A percentile compares a stretch with the other conserved stretches of the same genome.
phyloP scores from a whole-genome alignment of 139 green algal species.

The Picochlorum sp. region DNA sequence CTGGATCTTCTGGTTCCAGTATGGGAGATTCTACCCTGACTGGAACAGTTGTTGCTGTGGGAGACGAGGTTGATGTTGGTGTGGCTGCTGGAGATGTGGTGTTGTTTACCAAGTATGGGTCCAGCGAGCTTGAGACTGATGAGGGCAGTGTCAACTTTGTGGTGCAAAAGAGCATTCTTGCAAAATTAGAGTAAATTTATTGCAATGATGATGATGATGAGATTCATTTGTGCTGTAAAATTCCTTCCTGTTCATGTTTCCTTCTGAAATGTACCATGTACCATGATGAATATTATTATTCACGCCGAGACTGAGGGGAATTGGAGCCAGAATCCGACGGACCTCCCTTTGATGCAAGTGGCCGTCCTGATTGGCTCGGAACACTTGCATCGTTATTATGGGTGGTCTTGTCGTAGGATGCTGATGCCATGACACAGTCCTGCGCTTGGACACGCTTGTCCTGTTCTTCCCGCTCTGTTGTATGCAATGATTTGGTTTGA shows the following conservation, averaged over 20 bases:
- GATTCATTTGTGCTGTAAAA: conserved; percentile 1
- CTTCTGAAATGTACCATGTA: too few species aligned
- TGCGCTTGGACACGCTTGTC: too few species aligned
- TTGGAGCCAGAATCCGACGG: too few species aligned
- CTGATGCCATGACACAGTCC: too few species aligned
- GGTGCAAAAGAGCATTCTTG: conserved; percentile 37
- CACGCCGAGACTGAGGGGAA: too few species aligned
- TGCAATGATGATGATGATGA: not conserved
- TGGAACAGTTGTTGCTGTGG: conserved; percentile 10
- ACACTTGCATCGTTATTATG: too few species aligned
- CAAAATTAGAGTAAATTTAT: conserved; percentile 27
- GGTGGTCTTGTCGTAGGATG: too few species aligned
- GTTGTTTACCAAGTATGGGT: conserved; percentile 48
- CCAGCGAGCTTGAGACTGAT: conserved; percentile 32
- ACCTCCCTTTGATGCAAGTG: too few species aligned
- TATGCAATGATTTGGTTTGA: too few species aligned
- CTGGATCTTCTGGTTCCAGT: conserved; percentile 6
- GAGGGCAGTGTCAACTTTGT: conserved; percentile 45
- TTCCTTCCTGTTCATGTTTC: not conserved
- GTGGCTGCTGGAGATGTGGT: conserved; percentile 37
- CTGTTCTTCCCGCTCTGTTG: too few species aligned
- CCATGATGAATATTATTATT: too few species aligned
- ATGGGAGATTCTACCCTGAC: conserved; percentile 34
- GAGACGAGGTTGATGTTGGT: conserved; percentile 15
- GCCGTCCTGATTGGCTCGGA: too few species aligned